Evolutionary conservation across 2,329 filamentous ascomycete genomes (phyloP).

Genomic region (Fusarium agapanthi): DNA sequence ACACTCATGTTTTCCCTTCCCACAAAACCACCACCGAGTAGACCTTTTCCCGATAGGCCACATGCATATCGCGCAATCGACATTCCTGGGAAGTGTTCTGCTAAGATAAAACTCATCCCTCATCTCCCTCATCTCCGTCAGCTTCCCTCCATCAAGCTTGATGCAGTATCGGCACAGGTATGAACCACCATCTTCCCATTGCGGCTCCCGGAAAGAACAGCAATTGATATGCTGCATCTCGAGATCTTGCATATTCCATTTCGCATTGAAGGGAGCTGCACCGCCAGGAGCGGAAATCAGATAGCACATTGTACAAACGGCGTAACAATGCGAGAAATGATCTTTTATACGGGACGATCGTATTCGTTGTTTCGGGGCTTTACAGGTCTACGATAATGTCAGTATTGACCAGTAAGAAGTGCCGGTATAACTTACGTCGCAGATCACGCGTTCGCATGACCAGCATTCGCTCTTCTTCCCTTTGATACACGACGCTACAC

Average conservation of each 20-base stretch:
- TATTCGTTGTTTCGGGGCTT: neutral
- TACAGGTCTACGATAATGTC: neutral
- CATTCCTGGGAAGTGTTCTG: neutral
- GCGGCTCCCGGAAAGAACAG: neutral
- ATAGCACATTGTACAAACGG: constrained; percentile 9
- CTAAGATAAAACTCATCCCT: constrained; percentile 2
- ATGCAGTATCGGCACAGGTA: neutral
- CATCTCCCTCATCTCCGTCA: neutral
- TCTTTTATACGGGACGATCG: neutral
- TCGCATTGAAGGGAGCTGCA: constrained; percentile 3
- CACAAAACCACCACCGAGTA: constrained; percentile 21
- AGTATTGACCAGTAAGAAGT: accelerated
- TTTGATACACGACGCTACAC: neutral
- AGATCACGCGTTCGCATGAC: constrained; percentile 20
- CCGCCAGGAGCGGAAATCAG: neutral
- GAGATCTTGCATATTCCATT: constrained; percentile 18
- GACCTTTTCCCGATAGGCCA: neutral
- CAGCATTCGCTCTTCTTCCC: constrained; percentile 19
- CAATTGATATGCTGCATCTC: constrained; percentile 13
- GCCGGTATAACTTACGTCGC: neutral
- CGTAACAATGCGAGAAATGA: constrained; percentile 19
- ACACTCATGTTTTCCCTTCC: constrained; percentile 14
- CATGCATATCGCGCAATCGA: constrained; percentile 15
- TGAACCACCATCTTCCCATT: neutral
- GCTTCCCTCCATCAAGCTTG: neutral